Evolutionary conservation across 805 yeast species (phyloP).

Genomic region (Deakozyma indianensis): DNA sequence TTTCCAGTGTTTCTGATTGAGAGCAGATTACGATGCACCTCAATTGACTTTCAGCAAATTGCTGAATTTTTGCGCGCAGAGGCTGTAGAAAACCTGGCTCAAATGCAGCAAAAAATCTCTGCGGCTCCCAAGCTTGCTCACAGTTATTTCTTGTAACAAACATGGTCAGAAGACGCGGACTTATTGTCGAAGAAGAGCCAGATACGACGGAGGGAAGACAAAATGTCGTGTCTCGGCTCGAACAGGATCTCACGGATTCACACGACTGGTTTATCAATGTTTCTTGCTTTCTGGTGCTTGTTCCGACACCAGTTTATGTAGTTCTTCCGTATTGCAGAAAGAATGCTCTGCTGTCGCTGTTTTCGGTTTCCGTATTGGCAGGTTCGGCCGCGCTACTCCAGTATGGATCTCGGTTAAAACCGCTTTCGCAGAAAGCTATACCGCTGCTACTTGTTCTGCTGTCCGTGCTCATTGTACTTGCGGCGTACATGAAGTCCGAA

Average conservation of each 20-base stretch:
- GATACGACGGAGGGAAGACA: not conserved
- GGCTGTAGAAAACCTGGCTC: no score
- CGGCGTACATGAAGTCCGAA: not conserved
- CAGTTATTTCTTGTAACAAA: not conserved
- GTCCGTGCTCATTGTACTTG: not conserved
- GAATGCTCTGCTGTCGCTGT: conserved; percentile 1
- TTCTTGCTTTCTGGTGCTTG: not conserved
- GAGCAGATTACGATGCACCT: no score
- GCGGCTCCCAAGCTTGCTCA: no score
- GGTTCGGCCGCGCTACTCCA: not conserved
- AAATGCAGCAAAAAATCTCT: no score
- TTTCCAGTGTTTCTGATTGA: no score
- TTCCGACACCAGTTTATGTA: not conserved
- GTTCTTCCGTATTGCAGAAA: conserved; percentile 1
- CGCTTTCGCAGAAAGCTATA: not conserved
- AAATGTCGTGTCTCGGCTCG: not conserved
- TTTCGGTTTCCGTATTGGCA: conserved; percentile 3
- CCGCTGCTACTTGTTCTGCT: not conserved
- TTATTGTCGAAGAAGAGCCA: not conserved
- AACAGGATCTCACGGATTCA: not conserved
- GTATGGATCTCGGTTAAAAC: not conserved
- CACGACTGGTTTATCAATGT: not conserved
- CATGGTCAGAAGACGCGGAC: not conserved
- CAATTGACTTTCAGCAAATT: no score
- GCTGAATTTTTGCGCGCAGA: no score